Base-by-base conservation (phyloP, 352 stramenopile species). In the Phytophthora crassamura region DNA sequence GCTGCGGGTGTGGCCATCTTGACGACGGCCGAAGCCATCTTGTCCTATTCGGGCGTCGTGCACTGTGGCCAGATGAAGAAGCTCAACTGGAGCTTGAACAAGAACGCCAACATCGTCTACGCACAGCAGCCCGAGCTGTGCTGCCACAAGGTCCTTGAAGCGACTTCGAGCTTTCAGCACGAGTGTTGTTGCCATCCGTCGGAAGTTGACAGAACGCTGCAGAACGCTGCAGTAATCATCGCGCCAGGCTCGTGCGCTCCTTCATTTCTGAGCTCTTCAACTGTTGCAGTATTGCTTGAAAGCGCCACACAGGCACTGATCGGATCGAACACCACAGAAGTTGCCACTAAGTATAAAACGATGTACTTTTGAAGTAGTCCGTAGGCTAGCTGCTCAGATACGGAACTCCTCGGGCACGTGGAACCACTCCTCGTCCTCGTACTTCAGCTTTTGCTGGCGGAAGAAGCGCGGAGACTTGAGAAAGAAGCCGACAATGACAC, bases 381-480 rank as follows among this genome's bases (percentile, higher is more conserved):
- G n/a, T n/a, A n/a, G n/a, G n/a, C n/a, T n/a, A n/a, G n/a, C n/a
- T n/a, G n/a, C n/a, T n/a, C n/a, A n/a, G n/a, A n/a, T n/a, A n/a
- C n/a, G n/a, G 22, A 28, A 28, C 25, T 65, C 40, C 16, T 77
- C 72, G 0, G 78, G 77, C 48, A 87, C 50, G 45, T 87, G 72
- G 71, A 91, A 91, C 78, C 78, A 89, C 66, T 89, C 82, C 20
- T 86, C 69, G 55, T 91, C 80, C 15, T 89, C 78, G 54, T 85
- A 91, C 56, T 89, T 83, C 35, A 65, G 35, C 38, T 83, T 66
- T 30, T 91, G 82, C 55, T 91, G 78, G 10, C 65, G 63, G 22
- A 28, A 28, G 55, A 89, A 89, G 4, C 79, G 57, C 30, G 72
- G 70, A 4, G 77, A 80, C 14, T 72, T 65, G 12, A 91, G 69